These are phyloP conservation scores for Chrysoporthe deuterocubensis DNA, from an alignment of 2,329 filamentous ascomycete genomes.

Conservation along the genomic window DNA sequence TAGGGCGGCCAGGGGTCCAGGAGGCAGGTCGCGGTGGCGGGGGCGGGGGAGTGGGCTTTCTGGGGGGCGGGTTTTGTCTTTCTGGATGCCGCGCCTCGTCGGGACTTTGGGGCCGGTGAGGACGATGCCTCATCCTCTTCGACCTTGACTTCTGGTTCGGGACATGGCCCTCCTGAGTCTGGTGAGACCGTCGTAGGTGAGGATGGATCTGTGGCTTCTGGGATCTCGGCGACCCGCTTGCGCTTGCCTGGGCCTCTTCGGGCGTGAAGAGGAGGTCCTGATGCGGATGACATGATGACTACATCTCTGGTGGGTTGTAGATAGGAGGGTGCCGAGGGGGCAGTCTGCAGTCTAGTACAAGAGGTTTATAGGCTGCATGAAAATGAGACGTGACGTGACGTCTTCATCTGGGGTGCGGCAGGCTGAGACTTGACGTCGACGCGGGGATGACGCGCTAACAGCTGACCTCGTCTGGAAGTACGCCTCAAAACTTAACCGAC, in stretches of 20 bases:
- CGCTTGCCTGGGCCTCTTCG: constrained; percentile 23
- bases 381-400: constrained; percentile 22
- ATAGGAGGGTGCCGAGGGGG: background rate
- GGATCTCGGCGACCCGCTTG: constrained; percentile 22
- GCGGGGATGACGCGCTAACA: constrained; percentile 25
- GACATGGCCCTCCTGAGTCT: background rate
- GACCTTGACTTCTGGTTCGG: constrained; percentile 7
- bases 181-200: background rate
- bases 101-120: constrained; percentile 20
- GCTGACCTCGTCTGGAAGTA: constrained; percentile 7
- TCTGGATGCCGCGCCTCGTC: constrained; percentile 26
- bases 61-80: constrained; percentile 26
- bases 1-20: constrained; percentile 69
- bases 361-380: constrained; percentile 2
- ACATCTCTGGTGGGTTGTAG: constrained; percentile 7
- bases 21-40: constrained; percentile 38
- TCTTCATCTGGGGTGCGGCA: constrained; percentile 3
- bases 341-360: background rate
- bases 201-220: constrained; percentile 26
- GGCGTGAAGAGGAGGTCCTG: constrained; percentile 22
- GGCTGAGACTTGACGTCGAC: constrained; percentile 9
- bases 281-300: constrained; percentile 17
- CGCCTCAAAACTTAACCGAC: constrained; percentile 28
- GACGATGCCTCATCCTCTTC: constrained; percentile 16
- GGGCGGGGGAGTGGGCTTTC: constrained; percentile 23